Evolutionary conservation across 768 basidiomycete genomes (phyloP).

Genomic region (Russula brevipes): DNA sequence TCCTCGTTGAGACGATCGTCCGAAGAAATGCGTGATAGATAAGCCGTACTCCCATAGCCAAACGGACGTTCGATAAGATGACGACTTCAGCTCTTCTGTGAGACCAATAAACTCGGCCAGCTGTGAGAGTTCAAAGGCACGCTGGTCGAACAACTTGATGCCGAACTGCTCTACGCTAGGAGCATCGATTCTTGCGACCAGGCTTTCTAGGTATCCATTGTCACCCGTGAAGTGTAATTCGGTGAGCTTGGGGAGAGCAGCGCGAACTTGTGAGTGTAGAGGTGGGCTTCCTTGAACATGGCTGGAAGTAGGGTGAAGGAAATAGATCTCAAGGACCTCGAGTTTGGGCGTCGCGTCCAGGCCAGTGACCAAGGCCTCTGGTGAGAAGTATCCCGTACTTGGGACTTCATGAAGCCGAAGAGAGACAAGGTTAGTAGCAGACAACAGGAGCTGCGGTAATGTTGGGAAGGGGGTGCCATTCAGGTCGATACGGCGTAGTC

Average conservation of each 20-base stretch:
- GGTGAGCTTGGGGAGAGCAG: not conserved
- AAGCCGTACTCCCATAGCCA: constrained; percentile 8
- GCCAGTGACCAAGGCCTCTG: constrained; percentile 11
- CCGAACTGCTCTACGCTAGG: constrained; percentile 5
- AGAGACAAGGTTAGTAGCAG: constrained; percentile 6
- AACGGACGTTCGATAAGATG: constrained; percentile 3
- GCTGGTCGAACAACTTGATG: constrained; percentile 3
- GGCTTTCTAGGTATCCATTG: constrained; percentile 10
- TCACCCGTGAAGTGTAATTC: constrained; percentile 15
- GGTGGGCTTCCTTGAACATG: not conserved
- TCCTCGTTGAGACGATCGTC: not conserved
- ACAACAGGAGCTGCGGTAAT: constrained; percentile 8
- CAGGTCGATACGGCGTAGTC: constrained; percentile 5
- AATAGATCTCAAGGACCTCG: not conserved
- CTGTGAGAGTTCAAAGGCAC: constrained; percentile 1
- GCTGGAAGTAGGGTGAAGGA: not conserved
- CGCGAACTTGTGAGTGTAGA: not conserved
- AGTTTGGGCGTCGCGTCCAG: constrained; percentile 3
- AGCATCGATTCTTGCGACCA: constrained; percentile 9
- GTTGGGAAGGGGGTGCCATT: constrained; percentile 11
- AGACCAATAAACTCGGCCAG: constrained; percentile 8
- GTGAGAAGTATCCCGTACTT: constrained; percentile 6
- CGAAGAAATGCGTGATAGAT: constrained; percentile 6
- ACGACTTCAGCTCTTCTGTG: not conserved
- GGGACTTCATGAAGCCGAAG: constrained; percentile 15